These are phyloP conservation scores for Diaporthe longicolla DNA, from an alignment of 2,329 filamentous ascomycete genomes.

Conservation along the genomic window DNA sequence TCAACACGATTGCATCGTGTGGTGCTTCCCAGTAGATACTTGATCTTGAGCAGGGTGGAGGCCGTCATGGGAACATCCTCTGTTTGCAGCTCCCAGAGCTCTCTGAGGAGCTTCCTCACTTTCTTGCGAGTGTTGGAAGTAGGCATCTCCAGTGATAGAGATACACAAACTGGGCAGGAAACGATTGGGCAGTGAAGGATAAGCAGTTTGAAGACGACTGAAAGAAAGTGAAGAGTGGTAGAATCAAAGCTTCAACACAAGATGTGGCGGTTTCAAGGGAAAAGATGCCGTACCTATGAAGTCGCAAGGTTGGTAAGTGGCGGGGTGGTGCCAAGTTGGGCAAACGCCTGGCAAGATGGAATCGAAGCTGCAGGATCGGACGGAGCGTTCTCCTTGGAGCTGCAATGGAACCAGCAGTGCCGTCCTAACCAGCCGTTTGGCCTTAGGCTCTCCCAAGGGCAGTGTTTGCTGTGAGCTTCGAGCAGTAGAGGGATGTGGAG, in stretches of 20 bases:
- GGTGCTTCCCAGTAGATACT: conserved; percentile 45
- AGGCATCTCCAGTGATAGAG: conserved; percentile 30
- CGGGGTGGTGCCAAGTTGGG: not conserved
- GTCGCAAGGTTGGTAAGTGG: not conserved
- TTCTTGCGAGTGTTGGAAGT: conserved; percentile 37
- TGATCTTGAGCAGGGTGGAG: conserved; percentile 47
- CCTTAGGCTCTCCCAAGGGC: not conserved
- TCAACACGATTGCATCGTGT: conserved; percentile 37
- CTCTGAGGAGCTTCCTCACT: conserved; percentile 40
- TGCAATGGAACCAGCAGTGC: not conserved
- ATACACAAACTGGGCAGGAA: not conserved
- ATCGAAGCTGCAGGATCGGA: not conserved
- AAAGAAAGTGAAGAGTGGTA: not conserved
- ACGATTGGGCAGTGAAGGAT: not conserved
- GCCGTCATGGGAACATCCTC: conserved; percentile 46
- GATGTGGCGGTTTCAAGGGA: not conserved
- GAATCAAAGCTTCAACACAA: not conserved
- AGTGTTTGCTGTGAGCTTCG: not conserved
- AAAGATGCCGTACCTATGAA: conserved; percentile 5
- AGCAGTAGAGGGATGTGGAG: not conserved
- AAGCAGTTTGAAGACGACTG: not conserved
- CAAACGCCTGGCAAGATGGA: not conserved
- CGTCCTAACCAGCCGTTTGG: not conserved
- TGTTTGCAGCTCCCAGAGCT: conserved; percentile 46
- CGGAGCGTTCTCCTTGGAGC: not conserved